Percentiles rank a stretch among this genome's conserved stretches.
Evolutionary conservation across 768 basidiomycete genomes (phyloP).

Genomic region (Boletus rex-veris): DNA sequence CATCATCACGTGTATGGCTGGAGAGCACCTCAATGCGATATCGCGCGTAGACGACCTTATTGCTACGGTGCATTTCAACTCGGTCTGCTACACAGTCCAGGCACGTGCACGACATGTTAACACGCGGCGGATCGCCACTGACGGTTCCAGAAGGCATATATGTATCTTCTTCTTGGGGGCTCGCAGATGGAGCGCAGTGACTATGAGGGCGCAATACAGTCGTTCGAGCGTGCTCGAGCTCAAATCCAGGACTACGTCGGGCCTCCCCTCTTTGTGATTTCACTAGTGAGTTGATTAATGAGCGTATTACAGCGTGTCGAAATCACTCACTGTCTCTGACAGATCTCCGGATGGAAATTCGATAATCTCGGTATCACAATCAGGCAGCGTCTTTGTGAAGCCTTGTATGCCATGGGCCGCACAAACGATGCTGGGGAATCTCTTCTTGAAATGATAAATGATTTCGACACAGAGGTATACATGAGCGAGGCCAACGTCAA

Average conservation of each 20-base stretch:
- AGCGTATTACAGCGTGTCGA: neutral
- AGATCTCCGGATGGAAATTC: neutral
- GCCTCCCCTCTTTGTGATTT: neutral
- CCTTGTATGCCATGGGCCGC: neutral
- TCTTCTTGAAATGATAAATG: neutral
- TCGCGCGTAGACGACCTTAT: neutral
- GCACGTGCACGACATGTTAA: neutral
- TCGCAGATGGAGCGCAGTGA: neutral
- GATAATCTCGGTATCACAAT: neutral
- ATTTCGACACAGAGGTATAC: neutral
- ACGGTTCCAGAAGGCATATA: neutral
- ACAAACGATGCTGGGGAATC: neutral
- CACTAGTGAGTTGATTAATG: neutral
- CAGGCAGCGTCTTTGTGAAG: neutral
- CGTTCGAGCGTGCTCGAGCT: neutral
- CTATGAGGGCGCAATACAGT: neutral
- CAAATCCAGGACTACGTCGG: neutral
- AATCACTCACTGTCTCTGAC: neutral
- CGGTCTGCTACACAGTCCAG: neutral
- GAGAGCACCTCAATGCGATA: neutral
- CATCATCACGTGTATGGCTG: neutral
- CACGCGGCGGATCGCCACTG: neutral
- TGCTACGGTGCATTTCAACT: neutral
- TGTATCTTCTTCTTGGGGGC: neutral
- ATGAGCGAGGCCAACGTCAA: too few relatives aligned